phyloP scores from a whole-genome alignment of 2,329 filamentous ascomycete species.

The Zymoseptoria tritici region DNA sequence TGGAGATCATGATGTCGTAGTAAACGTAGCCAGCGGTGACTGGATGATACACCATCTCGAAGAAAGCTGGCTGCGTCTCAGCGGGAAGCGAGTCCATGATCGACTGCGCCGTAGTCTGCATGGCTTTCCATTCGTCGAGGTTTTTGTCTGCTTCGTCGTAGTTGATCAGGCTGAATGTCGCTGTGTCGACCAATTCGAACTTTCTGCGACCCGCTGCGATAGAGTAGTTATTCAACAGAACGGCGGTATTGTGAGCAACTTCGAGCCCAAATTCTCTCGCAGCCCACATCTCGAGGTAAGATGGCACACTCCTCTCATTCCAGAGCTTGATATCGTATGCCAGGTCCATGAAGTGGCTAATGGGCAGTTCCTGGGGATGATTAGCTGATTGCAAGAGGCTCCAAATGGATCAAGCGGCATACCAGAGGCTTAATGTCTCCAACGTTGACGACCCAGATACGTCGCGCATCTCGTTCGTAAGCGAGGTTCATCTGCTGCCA shows the following conservation, averaged over 20 bases:
- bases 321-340: slow-evolving; percentile 56
- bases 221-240: slow-evolving; percentile 50
- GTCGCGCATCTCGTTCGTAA: slow-evolving; percentile 50
- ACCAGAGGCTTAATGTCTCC: slow-evolving; percentile 56
- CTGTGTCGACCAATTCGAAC: slow-evolving; percentile 54
- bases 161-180: slow-evolving; percentile 54
- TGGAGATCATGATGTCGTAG: slow-evolving; percentile 47
- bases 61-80: slow-evolving; percentile 51
- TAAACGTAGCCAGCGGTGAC: slow-evolving; percentile 51
- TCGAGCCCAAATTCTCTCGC: slow-evolving; percentile 49
- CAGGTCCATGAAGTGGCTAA: slow-evolving; percentile 60
- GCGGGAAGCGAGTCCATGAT: slow-evolving; percentile 49
- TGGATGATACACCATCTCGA: slow-evolving; percentile 56
- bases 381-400: slow-evolving; percentile 61
- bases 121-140: slow-evolving; percentile 47
- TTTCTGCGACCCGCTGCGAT: slow-evolving; percentile 53
- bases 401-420: slow-evolving; percentile 54
- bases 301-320: slow-evolving; percentile 47
- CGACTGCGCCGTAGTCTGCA: slow-evolving; percentile 48
- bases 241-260: slow-evolving; percentile 42
- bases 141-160: slow-evolving; percentile 57
- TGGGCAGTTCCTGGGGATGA: slow-evolving; percentile 58
- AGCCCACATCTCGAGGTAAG: slow-evolving; percentile 53
- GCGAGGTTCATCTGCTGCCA: slow-evolving; percentile 60
- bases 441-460: slow-evolving; percentile 62